Evolutionary conservation across 139 green algal species (phyloP), one percentile per base, ranked within the genome.

Genomic region (Coelastrella sp.): DNA sequence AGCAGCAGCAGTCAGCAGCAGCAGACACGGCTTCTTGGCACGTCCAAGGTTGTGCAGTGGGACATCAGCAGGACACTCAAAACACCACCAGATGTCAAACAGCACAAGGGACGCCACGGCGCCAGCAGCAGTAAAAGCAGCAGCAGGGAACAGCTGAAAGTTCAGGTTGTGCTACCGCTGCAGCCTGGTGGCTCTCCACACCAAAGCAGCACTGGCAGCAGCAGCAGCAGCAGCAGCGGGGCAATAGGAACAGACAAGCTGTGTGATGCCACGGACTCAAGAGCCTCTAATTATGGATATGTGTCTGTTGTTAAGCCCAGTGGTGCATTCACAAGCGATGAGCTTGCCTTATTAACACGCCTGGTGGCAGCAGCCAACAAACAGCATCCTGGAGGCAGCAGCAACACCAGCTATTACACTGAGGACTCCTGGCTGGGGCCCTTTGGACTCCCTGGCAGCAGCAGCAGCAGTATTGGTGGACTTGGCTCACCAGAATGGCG

Each of bases 351-450:
- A 35, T 68, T 88, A n/a, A 66, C 66, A 12, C 19, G 84, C 9
- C 84, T 88, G 66, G 84, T 88, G 14, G 84, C 84, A 14, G 84
- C 84, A 56, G 84, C 84, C 58, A 88, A 88, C 68, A 87, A 78
- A 35, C 78, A 56, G 35, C 56, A 14, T 9, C 14, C 61, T n/a
- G 63, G 63, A 20, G 4, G 7, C 57, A 27, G 63, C 20, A 75
- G 59, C 57, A 35, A 57, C 22, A 7, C 7, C 9, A 14, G 59
- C 15, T 70, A 24, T 15, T 70, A n/a, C 74, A 24, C 10, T 59
- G 74, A 81, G 74, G 25, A 81, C 8, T 59, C 24, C 74, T 81
- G 74, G 68, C 19, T 76, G n/a, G 68, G 68, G 17, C 68, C 68
- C 14, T 76, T 76, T 76, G 68, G 68, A 10, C 19, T 76, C 14